A percentile compares a stretch with the other conserved stretches of the same genome.
phyloP scores from a whole-genome alignment of 352 stramenopile genomes.

The Lagenidium sp. region DNA sequence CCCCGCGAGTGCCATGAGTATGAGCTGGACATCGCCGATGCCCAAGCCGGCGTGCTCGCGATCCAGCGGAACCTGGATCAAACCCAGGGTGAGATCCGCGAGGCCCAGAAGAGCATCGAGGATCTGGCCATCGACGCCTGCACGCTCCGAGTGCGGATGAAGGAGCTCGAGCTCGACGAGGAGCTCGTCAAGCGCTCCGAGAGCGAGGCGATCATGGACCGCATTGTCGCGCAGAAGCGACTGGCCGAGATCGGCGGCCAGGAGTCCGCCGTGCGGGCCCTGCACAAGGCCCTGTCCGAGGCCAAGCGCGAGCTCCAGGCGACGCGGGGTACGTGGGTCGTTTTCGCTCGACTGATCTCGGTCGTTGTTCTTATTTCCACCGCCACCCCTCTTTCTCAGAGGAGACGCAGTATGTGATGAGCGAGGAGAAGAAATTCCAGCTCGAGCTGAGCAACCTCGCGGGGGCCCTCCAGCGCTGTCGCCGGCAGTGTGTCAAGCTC shows the following conservation, averaged over 20 bases:
- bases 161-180: constrained; percentile 57
- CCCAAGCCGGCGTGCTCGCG: too few relatives aligned
- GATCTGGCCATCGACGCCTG: constrained; percentile 42
- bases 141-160: constrained; percentile 34
- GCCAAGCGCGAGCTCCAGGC: constrained; percentile 43
- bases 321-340: constrained; percentile 26
- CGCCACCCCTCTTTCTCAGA: too few relatives aligned
- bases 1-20: constrained; percentile 27
- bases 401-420: constrained; percentile 32
- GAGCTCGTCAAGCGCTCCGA: constrained; percentile 35
- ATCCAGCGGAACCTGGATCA: constrained; percentile 26
- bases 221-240: constrained; percentile 42
- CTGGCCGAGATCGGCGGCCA: constrained; percentile 57
- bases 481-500: constrained; percentile 25
- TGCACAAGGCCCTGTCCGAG: constrained; percentile 38
- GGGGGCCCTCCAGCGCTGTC: constrained; percentile 21
- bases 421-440: constrained; percentile 48
- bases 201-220: constrained; percentile 35
- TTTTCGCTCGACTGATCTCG: neutral
- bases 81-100: constrained; percentile 24
- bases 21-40: constrained; percentile 22
- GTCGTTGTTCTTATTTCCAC: too few relatives aligned
- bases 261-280: constrained; percentile 40
- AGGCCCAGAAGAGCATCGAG: constrained; percentile 29
- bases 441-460: constrained; percentile 32